A percentile compares a stretch with the other conserved stretches of the same genome.
These are phyloP conservation scores for Phytopythium boreale DNA, from an alignment of 352 stramenopile species.

Conservation along the genomic window DNA sequence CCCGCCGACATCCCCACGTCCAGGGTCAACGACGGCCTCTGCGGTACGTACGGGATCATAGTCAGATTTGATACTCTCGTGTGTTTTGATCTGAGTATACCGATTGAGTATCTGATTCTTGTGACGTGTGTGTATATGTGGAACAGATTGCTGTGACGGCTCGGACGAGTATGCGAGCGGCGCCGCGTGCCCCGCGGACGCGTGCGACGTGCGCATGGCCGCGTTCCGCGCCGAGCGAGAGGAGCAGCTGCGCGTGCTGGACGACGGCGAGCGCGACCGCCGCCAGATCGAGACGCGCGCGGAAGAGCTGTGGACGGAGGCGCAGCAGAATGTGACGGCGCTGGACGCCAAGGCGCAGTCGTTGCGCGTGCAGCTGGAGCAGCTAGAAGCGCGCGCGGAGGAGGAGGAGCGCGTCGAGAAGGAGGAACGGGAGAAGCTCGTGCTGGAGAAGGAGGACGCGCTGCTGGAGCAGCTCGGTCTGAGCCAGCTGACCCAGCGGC, in stretches of 20 bases:
- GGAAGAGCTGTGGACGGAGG: conserved; percentile 30
- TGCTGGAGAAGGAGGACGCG: conserved; percentile 34
- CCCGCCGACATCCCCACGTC: conserved; percentile 53
- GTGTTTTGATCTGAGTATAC: background rate
- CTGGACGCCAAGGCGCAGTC: conserved; percentile 24
- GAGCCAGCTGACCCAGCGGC: conserved; percentile 46
- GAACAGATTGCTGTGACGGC: conserved; percentile 82
- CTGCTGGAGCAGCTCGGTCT: conserved; percentile 62
- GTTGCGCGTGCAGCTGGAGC: conserved; percentile 35
- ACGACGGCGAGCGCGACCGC: conserved; percentile 57
- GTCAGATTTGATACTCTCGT: background rate
- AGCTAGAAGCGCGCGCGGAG: conserved; percentile 29
- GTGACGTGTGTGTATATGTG: conserved; percentile 17
- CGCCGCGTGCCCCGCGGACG: conserved; percentile 38
- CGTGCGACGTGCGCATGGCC: conserved; percentile 32
- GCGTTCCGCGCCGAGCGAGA: conserved; percentile 45
- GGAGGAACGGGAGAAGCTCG: conserved; percentile 44
- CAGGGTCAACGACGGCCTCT: conserved; percentile 74
- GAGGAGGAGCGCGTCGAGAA: conserved; percentile 48
- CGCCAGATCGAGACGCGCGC: conserved; percentile 27
- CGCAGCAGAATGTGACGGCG: conserved; percentile 25
- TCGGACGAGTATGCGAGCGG: conserved; percentile 73
- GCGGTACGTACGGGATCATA: conserved; percentile 37
- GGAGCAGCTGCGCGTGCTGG: conserved; percentile 66
- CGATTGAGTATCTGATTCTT: background rate